These are phyloP conservation scores for Diaporthe ampelina DNA, from an alignment of 2,329 filamentous ascomycete genomes.

Conservation along the genomic window DNA sequence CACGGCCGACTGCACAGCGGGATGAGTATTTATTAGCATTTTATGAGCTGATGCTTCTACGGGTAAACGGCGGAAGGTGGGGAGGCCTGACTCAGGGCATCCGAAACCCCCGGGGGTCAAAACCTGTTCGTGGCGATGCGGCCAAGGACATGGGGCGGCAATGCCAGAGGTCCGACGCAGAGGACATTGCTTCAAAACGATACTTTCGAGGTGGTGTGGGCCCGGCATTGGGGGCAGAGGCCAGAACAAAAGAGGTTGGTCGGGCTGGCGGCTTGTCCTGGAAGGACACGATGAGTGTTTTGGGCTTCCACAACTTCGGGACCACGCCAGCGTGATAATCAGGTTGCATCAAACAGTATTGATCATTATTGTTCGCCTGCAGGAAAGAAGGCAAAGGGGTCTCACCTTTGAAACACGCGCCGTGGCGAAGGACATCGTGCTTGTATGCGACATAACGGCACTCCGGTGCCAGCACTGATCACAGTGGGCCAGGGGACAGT, in stretches of 20 bases:
- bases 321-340: not conserved
- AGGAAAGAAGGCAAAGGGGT: not conserved
- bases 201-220: constrained; percentile 3
- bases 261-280: not conserved
- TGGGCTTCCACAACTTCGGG: not conserved
- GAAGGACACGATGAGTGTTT: not conserved
- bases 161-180: not conserved
- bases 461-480: not conserved
- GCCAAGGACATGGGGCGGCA: constrained; percentile 18
- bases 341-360: not conserved
- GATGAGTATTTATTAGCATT: constrained; percentile 8
- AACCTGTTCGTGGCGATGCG: constrained; percentile 21
- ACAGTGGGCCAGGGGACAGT: too few relatives aligned
- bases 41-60: not conserved
- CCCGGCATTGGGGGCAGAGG: constrained; percentile 3
- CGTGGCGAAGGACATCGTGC: constrained; percentile 1
- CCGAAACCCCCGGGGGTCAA: constrained; percentile 20
- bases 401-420: constrained; percentile 9
- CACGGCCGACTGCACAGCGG: not conserved
- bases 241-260: not conserved
- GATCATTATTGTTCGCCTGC: not conserved
- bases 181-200: not conserved
- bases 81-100: constrained; percentile 2
- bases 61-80: not conserved
- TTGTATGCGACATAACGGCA: not conserved